Evolutionary conservation across 192 early-diverging fungal species (phyloP), one percentile per base, ranked within the genome.

Genomic region (Nowakowskiella sp.): DNA sequence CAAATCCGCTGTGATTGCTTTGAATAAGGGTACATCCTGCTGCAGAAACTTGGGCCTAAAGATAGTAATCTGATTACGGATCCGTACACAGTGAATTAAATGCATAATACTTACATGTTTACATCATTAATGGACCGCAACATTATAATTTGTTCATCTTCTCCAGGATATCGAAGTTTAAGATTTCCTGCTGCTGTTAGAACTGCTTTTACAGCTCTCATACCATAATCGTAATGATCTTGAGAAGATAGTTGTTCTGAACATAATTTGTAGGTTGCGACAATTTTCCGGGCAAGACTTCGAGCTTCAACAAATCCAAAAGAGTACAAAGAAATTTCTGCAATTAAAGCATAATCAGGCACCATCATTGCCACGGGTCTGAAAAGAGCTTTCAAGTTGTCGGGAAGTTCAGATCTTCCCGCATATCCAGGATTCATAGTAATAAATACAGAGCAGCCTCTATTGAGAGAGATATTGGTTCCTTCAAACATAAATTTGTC

Each of bases 341-440:
- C 70, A 71, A 81, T 81, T 6, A 81, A 57, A 6, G 72, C 77
- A 59, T 81, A 81, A 51, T 81, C 76, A 2, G 74, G 74, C 16
- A 77, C 71, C 78, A 81, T 81, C 78, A 81, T 81, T 27, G 78
- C 78, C 6, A 81, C 74, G 21, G 78, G 78, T 42, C 78, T 45
- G 61, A 81, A 81, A n/a, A 81, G 51, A 1, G 78, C 78, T 54
- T 81, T 81, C 47, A 81, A 51, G 33, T 81, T 81, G 61, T 81
- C 78, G 1, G 78, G 78, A 22, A 81, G 52, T 44, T 81, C 78
- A 21, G 65, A 66, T 22, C 77, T 67, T 3, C 78, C 78, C 22
- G 78, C 78, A 55, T 81, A 81, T 36, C 78, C 78, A 25, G 78
- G 78, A 53, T 81, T 81, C 78, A 81, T 81, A 16, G 78, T 81